These are phyloP conservation scores for Clarireedia hainanense DNA, from an alignment of 2,329 filamentous ascomycete genomes.

Conservation along the genomic window DNA sequence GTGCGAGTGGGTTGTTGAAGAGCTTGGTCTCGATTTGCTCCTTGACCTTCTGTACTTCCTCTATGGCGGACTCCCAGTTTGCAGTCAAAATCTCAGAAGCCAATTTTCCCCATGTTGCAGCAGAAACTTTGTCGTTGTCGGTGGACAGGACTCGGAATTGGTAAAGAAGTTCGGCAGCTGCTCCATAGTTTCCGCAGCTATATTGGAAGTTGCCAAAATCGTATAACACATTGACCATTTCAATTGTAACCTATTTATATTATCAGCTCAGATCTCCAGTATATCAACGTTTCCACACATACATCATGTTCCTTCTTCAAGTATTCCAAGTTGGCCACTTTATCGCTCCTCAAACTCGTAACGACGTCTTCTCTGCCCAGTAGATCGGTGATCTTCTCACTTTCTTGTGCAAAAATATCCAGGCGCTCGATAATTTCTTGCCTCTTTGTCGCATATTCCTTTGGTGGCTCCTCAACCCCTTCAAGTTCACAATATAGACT, in stretches of 20 bases:
- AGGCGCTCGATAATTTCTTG: slow-evolving; percentile 80
- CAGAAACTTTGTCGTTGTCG: slow-evolving; percentile 94
- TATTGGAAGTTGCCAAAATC: slow-evolving; percentile 97
- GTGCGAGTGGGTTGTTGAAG: slow-evolving; percentile 91
- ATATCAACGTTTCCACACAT: slow-evolving; percentile 30
- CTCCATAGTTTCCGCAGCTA: slow-evolving; percentile 88
- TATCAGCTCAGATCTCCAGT: slow-evolving; percentile 11
- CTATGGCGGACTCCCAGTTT: slow-evolving; percentile 90
- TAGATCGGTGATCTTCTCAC: slow-evolving; percentile 78
- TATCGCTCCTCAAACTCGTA: slow-evolving; percentile 85
- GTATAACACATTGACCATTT: slow-evolving; percentile 94
- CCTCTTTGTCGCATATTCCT: slow-evolving; percentile 82
- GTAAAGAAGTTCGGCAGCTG: slow-evolving; percentile 87
- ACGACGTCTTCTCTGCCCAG: slow-evolving; percentile 85
- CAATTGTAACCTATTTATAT: slow-evolving; percentile 61
- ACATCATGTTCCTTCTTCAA: slow-evolving; percentile 93
- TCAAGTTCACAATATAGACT: slow-evolving; percentile 86
- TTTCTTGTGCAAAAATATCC: slow-evolving; percentile 79
- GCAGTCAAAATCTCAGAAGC: slow-evolving; percentile 91
- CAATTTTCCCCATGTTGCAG: slow-evolving; percentile 96
- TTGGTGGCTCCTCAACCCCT: slow-evolving; percentile 66
- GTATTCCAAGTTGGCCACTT: slow-evolving; percentile 97
- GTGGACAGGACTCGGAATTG: slow-evolving; percentile 97
- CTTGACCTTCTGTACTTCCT: slow-evolving; percentile 84
- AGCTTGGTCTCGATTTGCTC: slow-evolving; percentile 90